Percentiles rank a stretch among this genome's conserved stretches.
These are phyloP conservation scores for Rhizophagus sp. DNA, from an alignment of 192 early-diverging fungal species.

Conservation along the genomic window DNA sequence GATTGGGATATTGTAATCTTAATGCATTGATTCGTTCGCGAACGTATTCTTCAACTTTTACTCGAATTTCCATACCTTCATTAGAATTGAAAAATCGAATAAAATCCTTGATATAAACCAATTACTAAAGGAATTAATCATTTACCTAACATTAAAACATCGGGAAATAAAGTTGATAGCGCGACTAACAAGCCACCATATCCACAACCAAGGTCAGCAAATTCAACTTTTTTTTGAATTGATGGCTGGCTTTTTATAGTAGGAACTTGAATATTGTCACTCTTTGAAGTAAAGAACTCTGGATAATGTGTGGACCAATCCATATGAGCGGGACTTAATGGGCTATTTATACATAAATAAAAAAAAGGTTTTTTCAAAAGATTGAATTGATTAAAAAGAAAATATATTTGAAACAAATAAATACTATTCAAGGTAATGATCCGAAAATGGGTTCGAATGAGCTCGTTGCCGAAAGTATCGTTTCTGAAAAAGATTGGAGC, in stretches of 20 bases:
- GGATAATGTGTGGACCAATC: slow-evolving; percentile 94
- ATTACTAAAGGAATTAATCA: not conserved
- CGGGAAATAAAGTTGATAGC: slow-evolving; percentile 88
- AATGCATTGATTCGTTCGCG: slow-evolving; percentile 85
- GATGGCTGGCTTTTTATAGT: slow-evolving; percentile 11
- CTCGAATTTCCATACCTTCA: slow-evolving; percentile 95
- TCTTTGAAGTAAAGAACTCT: slow-evolving; percentile 49
- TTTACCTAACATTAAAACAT: slow-evolving; percentile 84
- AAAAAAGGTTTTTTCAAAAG: not conserved
- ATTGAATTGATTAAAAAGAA: not conserved
- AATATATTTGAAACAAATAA: slow-evolving; percentile 20
- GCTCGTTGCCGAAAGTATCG: slow-evolving; percentile 85
- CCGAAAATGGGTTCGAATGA: slow-evolving; percentile 97
- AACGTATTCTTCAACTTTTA: slow-evolving; percentile 93
- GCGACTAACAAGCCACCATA: slow-evolving; percentile 92
- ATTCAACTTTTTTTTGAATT: slow-evolving; percentile 72
- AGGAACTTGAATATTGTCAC: slow-evolving; percentile 18
- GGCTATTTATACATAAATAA: slow-evolving; percentile 46
- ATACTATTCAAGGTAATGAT: slow-evolving; percentile 91
- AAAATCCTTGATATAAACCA: not conserved
- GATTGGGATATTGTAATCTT: slow-evolving; percentile 67
- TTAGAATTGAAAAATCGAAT: not conserved
- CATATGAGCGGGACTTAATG: slow-evolving; percentile 73
- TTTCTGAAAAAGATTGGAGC: slow-evolving; percentile 56
- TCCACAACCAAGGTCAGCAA: slow-evolving; percentile 98